A percentile compares a stretch with the other conserved stretches of the same genome.
phyloP scores from a whole-genome alignment of 1,139 yeast species.

The Hansenula anomala region DNA sequence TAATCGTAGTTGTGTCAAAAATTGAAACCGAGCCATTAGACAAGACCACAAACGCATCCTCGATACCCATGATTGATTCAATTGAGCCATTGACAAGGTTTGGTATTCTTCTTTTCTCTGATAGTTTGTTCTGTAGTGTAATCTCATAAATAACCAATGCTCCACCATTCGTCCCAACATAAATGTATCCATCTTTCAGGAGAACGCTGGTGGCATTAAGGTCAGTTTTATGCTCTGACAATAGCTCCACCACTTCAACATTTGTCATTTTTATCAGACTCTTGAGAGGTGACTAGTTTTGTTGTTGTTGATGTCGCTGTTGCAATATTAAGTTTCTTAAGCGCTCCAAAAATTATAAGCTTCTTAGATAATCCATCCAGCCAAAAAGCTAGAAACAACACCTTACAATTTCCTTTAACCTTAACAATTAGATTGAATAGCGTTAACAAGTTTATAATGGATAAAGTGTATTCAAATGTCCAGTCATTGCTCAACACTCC shows the following conservation, averaged over 20 bases:
- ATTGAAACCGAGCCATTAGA: neutral
- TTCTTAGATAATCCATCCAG: too few species aligned
- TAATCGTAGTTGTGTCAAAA: constrained; percentile 2
- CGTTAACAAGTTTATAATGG: neutral
- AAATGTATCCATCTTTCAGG: neutral
- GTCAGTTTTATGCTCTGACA: neutral
- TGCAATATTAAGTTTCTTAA: too few species aligned
- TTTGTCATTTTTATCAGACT: too few species aligned
- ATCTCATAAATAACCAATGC: neutral
- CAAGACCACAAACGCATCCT: neutral
- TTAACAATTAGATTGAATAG: neutral
- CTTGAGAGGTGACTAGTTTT: too few species aligned
- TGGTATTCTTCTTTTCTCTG: neutral
- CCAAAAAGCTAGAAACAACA: too few species aligned
- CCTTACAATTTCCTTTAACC: too few species aligned
- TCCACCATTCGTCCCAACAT: neutral
- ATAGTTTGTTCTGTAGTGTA: neutral
- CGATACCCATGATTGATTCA: neutral
- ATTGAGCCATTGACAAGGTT: neutral
- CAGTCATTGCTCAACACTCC: constrained; percentile 3
- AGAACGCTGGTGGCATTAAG: neutral
- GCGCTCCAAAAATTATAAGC: too few species aligned
- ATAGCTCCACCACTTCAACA: neutral
- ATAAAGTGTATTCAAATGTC: neutral
- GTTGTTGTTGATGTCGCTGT: too few species aligned